These are phyloP conservation scores for Onygenales sp. DNA, from an alignment of 2,329 filamentous ascomycete genomes.

Conservation along the genomic window DNA sequence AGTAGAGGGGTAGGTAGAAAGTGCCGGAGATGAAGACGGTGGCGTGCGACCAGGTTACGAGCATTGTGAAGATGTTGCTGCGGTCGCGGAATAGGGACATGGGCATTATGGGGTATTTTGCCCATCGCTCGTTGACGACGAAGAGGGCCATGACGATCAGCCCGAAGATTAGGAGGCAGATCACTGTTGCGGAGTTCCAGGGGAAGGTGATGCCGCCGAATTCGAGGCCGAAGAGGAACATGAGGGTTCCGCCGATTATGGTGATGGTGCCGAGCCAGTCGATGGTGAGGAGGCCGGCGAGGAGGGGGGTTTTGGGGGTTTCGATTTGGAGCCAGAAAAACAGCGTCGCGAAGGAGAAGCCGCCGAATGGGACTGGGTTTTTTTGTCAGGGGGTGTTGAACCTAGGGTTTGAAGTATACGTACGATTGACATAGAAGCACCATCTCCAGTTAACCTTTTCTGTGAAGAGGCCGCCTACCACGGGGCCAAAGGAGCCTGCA, in stretches of 20 bases:
- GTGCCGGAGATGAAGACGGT: conserved; percentile 66
- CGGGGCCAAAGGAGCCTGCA: conserved; percentile 49
- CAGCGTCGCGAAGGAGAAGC: conserved; percentile 48
- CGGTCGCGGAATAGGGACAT: conserved; percentile 56
- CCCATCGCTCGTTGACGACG: conserved; percentile 62
- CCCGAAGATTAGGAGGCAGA: conserved; percentile 71
- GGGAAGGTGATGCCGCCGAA: conserved; percentile 69
- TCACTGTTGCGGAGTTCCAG: conserved; percentile 64
- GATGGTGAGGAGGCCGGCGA: conserved; percentile 49
- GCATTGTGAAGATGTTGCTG: conserved; percentile 57
- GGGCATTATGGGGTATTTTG: conserved; percentile 71
- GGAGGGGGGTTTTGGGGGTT: conserved; percentile 49
- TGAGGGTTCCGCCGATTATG: conserved; percentile 68
- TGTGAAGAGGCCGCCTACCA: conserved; percentile 54
- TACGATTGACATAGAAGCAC: conserved; percentile 52
- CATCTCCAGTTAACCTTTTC: conserved; percentile 51
- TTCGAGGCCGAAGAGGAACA: conserved; percentile 78
- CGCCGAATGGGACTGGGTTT: conserved; percentile 46
- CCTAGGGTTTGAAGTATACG: conserved; percentile 6
- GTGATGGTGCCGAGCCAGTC: conserved; percentile 55
- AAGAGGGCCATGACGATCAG: conserved; percentile 55
- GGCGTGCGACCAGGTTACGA: conserved; percentile 62
- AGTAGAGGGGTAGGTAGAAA: conserved; percentile 80
- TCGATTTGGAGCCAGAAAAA: conserved; percentile 53
- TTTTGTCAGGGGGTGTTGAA: background rate